phyloP scores from a whole-genome alignment of 1,139 yeast species.

The Pneumocystis wakefieldiae region DNA sequence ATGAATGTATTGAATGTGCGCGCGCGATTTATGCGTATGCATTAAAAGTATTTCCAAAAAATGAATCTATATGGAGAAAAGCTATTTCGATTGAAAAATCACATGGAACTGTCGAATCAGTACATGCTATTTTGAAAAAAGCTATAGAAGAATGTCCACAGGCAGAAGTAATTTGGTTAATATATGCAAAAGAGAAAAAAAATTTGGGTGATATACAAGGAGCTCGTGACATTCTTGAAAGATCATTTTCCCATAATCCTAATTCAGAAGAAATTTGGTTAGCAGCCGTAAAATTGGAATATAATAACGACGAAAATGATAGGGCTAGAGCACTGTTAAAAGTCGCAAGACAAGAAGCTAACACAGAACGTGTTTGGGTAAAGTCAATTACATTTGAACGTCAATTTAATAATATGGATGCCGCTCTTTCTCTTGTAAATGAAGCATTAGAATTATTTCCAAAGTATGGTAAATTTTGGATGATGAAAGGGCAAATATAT shows the following conservation, averaged over 20 bases:
- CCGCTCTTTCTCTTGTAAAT: slow-evolving; percentile 30
- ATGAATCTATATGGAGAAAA: slow-evolving; percentile 41
- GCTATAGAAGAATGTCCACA: slow-evolving; percentile 37
- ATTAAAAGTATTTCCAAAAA: slow-evolving; percentile 34
- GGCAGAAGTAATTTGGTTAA: slow-evolving; percentile 39
- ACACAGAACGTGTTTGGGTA: slow-evolving; percentile 41
- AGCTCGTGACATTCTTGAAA: slow-evolving; percentile 40
- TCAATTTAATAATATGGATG: slow-evolving; percentile 20
- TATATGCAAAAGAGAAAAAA: slow-evolving; percentile 64
- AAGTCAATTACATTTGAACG: slow-evolving; percentile 48
- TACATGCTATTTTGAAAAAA: slow-evolving; percentile 39
- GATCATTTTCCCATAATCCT: slow-evolving; percentile 34
- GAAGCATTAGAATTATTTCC: slow-evolving; percentile 38
- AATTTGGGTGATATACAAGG: slow-evolving; percentile 32
- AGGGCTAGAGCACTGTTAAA: slow-evolving; percentile 33
- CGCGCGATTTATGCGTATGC: slow-evolving; percentile 36
- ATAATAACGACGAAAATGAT: slow-evolving; percentile 27
- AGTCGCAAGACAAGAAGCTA: slow-evolving; percentile 27
- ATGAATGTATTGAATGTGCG: slow-evolving; percentile 28
- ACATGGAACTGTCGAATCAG: slow-evolving; percentile 20
- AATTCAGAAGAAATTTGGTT: slow-evolving; percentile 47
- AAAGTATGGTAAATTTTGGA: slow-evolving; percentile 34
- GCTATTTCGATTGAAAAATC: slow-evolving; percentile 35
- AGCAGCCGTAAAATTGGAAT: slow-evolving; percentile 54
- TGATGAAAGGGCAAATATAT: slow-evolving; percentile 46